Conservation (phyloP, 306 rosid genomes). For the Astragalus membranaceus region DNA sequence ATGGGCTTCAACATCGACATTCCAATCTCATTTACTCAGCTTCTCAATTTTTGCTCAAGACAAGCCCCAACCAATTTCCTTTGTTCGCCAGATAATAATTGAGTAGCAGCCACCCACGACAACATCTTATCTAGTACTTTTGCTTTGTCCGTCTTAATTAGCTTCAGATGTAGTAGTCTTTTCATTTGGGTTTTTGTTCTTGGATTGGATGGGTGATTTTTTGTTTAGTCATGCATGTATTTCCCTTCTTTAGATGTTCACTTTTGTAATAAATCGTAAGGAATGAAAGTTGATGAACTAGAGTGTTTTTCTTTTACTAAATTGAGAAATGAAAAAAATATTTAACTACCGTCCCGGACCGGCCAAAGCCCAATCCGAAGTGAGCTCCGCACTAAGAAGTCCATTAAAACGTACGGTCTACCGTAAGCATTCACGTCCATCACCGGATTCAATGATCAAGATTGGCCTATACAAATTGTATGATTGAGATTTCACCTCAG, state of each 20-base stretch:
- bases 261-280: not conserved
- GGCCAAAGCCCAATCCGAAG: no score
- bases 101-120: not conserved
- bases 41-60: constrained; percentile 50
- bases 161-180: no score
- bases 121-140: no score
- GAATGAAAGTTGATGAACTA: not conserved
- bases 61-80: constrained; percentile 29
- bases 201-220: not conserved
- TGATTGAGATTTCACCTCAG: no score
- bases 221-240: not conserved
- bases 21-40: constrained; percentile 40
- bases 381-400: no score
- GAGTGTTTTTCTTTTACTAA: not conserved
- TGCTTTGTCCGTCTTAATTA: no score
- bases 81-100: not conserved
- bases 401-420: no score
- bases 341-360: no score
- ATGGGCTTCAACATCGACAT: constrained; percentile 43
- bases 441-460: no score
- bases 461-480: no score
- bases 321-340: not conserved
- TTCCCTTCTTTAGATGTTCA: not conserved
- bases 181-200: not conserved
- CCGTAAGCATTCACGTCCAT: no score